Percentiles rank a stretch among this genome's conserved stretches.
phyloP scores from a whole-genome alignment of 345 rosid species.

The Balakata baccata region DNA sequence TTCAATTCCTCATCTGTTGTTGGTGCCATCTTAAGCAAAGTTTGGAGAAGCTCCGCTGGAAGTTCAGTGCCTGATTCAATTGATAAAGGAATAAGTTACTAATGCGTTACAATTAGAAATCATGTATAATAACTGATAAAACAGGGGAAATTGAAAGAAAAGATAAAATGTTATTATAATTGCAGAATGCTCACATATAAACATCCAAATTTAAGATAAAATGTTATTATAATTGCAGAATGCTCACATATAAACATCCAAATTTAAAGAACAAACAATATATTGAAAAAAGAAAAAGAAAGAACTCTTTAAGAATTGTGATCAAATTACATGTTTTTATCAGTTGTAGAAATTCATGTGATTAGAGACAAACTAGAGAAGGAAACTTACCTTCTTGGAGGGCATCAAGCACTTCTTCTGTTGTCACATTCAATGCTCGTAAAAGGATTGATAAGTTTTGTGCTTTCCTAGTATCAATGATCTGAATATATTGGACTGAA shows the following conservation, averaged over 20 bases:
- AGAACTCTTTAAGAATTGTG: not conserved
- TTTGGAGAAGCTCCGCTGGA: slow-evolving; percentile 27
- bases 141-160: not conserved
- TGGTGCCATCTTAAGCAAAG: slow-evolving; percentile 32
- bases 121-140: not conserved
- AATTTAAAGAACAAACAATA: not conserved
- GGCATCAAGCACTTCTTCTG: slow-evolving; percentile 28
- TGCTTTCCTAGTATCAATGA: slow-evolving; percentile 29
- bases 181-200: not conserved
- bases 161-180: not conserved
- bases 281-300: not conserved
- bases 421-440: slow-evolving; percentile 30
- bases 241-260: not conserved
- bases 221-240: not conserved
- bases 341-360: not conserved
- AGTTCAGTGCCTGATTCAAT: slow-evolving; percentile 25
- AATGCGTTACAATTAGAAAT: not conserved
- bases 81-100: not conserved
- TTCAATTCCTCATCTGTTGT: slow-evolving; percentile 32
- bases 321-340: not conserved
- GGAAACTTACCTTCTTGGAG: slow-evolving; percentile 25
- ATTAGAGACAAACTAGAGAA: not conserved
- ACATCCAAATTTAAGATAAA: not conserved
- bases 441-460: slow-evolving; percentile 32
- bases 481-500: slow-evolving; percentile 19